Percentiles rank a stretch among this genome's conserved stretches.
These are phyloP conservation scores for Lepidium aucheri DNA, from an alignment of 345 rosid genomes.

Conservation along the genomic window DNA sequence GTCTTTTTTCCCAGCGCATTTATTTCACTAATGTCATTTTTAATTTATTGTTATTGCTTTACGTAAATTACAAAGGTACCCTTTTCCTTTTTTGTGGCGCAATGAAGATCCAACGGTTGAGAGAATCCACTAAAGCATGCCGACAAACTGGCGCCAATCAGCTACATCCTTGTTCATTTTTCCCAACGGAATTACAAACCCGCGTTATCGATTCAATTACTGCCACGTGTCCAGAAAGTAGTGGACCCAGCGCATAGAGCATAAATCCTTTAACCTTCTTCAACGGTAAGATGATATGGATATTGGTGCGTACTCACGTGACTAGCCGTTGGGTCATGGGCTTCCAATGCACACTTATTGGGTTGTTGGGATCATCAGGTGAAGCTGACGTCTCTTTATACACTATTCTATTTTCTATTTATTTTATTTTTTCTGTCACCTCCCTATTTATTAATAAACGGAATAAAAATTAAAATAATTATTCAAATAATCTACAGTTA, in stretches of 20 bases:
- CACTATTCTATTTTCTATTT: no score
- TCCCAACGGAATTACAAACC: background rate
- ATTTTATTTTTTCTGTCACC: no score
- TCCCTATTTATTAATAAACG: no score
- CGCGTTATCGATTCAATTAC: background rate
- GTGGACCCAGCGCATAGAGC: background rate
- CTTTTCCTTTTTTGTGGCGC: background rate
- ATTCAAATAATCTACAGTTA: no score
- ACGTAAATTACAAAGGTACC: background rate
- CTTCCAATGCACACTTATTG: constrained; percentile 1
- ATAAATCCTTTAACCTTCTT: background rate
- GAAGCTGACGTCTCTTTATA: no score
- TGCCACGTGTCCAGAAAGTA: background rate
- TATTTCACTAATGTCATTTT: background rate
- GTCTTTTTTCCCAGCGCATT: constrained; percentile 16
- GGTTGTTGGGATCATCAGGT: background rate
- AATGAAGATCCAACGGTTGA: constrained; percentile 15
- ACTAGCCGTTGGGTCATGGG: constrained; percentile 23
- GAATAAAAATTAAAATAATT: no score
- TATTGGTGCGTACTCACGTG: constrained; percentile 21
- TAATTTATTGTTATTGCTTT: background rate
- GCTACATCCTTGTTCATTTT: background rate
- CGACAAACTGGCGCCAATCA: constrained; percentile 10
- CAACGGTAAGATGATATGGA: constrained; percentile 23
- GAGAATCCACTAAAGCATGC: background rate